These are phyloP conservation scores for Melampsora americana DNA, from an alignment of 1,284 basidiomycete genomes.

Conservation along the genomic window DNA sequence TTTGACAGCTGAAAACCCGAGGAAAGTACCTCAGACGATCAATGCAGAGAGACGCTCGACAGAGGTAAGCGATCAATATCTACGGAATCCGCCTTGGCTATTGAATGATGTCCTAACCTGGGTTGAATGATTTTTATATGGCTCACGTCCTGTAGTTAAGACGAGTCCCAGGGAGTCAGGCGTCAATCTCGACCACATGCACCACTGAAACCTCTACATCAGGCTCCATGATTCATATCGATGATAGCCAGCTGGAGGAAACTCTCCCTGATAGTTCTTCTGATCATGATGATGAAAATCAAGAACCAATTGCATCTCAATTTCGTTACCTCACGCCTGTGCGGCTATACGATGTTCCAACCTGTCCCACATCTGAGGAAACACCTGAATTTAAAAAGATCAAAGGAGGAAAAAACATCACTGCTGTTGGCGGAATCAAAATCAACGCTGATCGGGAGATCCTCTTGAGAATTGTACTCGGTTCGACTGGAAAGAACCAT, in stretches of 20 bases:
- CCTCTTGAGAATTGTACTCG: conserved; percentile 3
- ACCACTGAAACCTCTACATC: not conserved
- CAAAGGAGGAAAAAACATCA: not conserved
- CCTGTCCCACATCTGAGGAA: too few species aligned
- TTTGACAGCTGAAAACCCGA: not conserved
- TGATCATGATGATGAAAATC: not conserved
- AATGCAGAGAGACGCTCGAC: not conserved
- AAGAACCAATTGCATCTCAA: not conserved
- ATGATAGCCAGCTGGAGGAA: too few species aligned
- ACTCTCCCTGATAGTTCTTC: not conserved
- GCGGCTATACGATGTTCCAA: conserved; percentile 1
- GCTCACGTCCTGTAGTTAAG: not conserved
- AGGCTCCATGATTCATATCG: not conserved
- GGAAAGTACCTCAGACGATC: not conserved
- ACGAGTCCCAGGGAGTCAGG: not conserved
- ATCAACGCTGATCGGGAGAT: conserved; percentile 10
- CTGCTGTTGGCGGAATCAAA: not conserved
- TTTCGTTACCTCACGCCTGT: conserved; percentile 7
- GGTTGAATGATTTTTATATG: not conserved
- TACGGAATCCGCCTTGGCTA: not conserved
- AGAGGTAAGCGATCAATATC: not conserved
- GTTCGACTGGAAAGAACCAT: conserved; percentile 12
- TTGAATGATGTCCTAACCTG: not conserved
- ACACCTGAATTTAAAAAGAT: not conserved
- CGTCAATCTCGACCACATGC: not conserved